Percentiles rank a stretch among this genome's conserved stretches.
phyloP scores from a whole-genome alignment of 225 moss, liverwort and hornwort species.

The Rhytidiadelphus loreus region DNA sequence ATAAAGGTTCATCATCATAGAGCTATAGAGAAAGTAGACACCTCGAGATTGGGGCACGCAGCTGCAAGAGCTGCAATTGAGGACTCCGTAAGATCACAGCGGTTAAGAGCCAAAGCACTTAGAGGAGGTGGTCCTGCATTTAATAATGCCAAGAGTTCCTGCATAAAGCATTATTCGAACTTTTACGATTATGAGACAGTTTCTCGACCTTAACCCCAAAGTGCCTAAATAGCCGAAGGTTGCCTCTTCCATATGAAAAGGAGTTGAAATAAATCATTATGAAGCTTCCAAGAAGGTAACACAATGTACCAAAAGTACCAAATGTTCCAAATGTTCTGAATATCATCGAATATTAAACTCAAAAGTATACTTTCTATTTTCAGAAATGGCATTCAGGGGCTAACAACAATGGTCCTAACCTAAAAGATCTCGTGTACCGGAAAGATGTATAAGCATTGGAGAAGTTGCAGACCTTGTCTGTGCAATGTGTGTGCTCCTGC shows the following conservation, averaged over 20 bases:
- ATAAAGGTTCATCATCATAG: not conserved
- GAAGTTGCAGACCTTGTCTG: slow-evolving; percentile 44
- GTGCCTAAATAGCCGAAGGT: not conserved
- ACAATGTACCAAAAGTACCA: not conserved
- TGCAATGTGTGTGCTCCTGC: slow-evolving; percentile 66
- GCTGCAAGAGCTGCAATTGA: slow-evolving; percentile 51
- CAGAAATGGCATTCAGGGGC: not conserved
- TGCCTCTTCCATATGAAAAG: not conserved
- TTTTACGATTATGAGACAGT: not conserved
- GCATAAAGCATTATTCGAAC: not conserved
- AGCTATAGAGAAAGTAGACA: not conserved
- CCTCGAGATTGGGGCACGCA: slow-evolving; percentile 70
- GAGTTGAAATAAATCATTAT: not conserved
- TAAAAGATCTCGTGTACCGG: not conserved
- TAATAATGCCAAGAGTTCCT: slow-evolving; percentile 59
- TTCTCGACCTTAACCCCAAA: not conserved
- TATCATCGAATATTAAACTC: not conserved
- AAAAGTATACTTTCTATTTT: not conserved
- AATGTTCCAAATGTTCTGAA: not conserved
- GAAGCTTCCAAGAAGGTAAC: not conserved
- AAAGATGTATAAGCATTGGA: not conserved
- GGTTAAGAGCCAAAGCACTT: slow-evolving; percentile 63
- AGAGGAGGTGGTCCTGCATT: slow-evolving; percentile 69
- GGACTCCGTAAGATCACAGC: slow-evolving; percentile 57
- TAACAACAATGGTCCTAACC: not conserved